Evolutionary conservation across 2,329 filamentous ascomycete genomes (phyloP), one percentile per base, ranked within the genome.

Genomic region (Clonostachys chloroleuca): DNA sequence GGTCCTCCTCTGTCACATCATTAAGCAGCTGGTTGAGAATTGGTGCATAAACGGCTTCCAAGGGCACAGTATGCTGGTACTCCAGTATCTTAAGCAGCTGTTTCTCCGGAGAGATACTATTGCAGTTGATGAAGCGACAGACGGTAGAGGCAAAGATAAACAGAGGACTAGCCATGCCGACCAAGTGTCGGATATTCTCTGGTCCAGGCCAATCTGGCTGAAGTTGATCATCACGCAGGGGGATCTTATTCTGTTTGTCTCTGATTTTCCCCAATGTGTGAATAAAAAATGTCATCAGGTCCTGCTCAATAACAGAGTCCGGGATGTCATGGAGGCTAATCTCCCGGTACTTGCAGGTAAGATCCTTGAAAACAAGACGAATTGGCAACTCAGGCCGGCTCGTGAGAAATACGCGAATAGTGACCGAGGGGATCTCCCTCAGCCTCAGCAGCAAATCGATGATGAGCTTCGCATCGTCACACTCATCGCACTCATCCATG

Each of bases 321-420:
- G 53, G 45, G 34, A 66, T 56, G 40, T 68, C 49, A 42, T 71
- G 62, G 20, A 73, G 61, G 20, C 59, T 51, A 7, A 69, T 42
- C 42, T 61, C 55, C 44, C 64, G 52, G 50, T 68, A 62, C 3
- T 43, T 55, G 17, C 56, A 57, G 9, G 50, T 40, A 17, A 67
- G 54, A 17, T 53, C 13, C 2, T 48, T 47, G 44, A 73, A 70
- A 3, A 62, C 61, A 34, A 64, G 51, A 5, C 60, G 58, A 47
- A 68, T 59, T 5, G 58, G 59, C 7, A 66, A 46, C 43, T 71
- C 61, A 1, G 67, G 68, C 33, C 68, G 55, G 48, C 68, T 72
- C 0, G 67, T 71, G 8, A 71, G 35, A 43, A 70, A 67, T 14
- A 64, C 45, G 44, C 57, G 60, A 34, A 67, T 37, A 9, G 13